Percentiles rank a stretch among this genome's conserved stretches.
phyloP scores from a whole-genome alignment of 108 stramenopile species.

The Bacterosira constricta region DNA sequence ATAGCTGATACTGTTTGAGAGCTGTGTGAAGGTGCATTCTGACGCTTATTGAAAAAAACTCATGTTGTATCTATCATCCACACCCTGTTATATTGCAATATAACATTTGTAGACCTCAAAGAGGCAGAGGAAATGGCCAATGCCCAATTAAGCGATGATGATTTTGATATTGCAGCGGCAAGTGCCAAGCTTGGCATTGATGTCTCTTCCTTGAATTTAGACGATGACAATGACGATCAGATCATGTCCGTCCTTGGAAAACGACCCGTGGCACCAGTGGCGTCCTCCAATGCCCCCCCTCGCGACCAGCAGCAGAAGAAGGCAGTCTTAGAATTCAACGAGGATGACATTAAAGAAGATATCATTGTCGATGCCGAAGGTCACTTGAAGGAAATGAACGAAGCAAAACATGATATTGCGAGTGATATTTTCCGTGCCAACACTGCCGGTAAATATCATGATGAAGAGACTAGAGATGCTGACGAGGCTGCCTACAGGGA shows the following conservation, averaged over 20 bases:
- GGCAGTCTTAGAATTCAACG: background rate
- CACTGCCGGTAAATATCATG: conserved; percentile 57
- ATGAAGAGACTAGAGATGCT: conserved; percentile 46
- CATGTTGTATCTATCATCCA: too few species aligned
- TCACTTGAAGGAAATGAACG: conserved; percentile 20
- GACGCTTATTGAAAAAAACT: background rate
- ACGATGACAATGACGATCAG: conserved; percentile 25
- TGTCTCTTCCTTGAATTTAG: conserved; percentile 19
- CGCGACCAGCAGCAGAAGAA: background rate
- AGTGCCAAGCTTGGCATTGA: conserved; percentile 33
- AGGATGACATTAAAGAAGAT: conserved; percentile 3
- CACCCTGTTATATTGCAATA: too few species aligned
- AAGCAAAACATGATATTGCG: conserved; percentile 39
- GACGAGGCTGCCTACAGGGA: conserved; percentile 60
- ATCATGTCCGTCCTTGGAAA: conserved; percentile 32
- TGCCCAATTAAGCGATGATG: conserved; percentile 18
- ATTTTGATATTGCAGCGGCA: conserved; percentile 7
- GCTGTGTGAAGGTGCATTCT: conserved; percentile 5
- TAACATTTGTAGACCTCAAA: conserved; percentile 15
- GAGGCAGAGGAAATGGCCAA: conserved; percentile 31
- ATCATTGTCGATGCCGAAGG: conserved; percentile 48
- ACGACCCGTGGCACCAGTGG: conserved; percentile 9
- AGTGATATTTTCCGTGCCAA: conserved; percentile 59
- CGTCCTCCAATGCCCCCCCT: background rate
- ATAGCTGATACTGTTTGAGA: conserved; percentile 44